These are phyloP conservation scores for Populus simonii DNA, from an alignment of 345 rosid species.

Conservation along the genomic window DNA sequence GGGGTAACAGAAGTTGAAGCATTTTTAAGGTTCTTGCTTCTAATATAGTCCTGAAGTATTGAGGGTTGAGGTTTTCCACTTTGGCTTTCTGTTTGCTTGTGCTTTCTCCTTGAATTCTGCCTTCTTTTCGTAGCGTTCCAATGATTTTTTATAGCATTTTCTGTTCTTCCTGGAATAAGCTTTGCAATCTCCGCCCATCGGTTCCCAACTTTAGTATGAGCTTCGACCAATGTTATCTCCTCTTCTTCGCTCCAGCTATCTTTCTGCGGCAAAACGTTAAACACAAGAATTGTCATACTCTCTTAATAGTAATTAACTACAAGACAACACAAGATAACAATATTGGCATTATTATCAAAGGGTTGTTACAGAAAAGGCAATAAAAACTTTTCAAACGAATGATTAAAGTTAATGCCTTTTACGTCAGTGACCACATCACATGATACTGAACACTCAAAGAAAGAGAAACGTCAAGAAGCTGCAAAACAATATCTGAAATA, in stretches of 20 bases:
- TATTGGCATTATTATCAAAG: not conserved
- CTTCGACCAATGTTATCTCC: slow-evolving; percentile 63
- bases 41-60: slow-evolving; percentile 78
- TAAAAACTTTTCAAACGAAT: not conserved
- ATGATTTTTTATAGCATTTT: slow-evolving; percentile 87
- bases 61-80: slow-evolving; percentile 44
- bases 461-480: slow-evolving; percentile 13
- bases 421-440: slow-evolving; percentile 15
- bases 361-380: not conserved
- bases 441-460: slow-evolving; percentile 22
- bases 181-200: slow-evolving; percentile 97
- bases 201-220: slow-evolving; percentile 76
- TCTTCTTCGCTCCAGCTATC: slow-evolving; percentile 95
- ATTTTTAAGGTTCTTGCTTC: slow-evolving; percentile 40
- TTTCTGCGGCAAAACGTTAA: slow-evolving; percentile 42
- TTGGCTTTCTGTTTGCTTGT: slow-evolving; percentile 35
- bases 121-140: slow-evolving; percentile 93
- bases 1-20: slow-evolving; percentile 6
- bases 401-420: slow-evolving; percentile 17
- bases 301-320: not conserved
- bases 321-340: not conserved
- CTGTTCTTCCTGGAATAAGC: slow-evolving; percentile 76
- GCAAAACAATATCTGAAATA: slow-evolving; percentile 5
- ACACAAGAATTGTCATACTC: not conserved
- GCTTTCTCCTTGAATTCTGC: slow-evolving; percentile 69